Evolutionary conservation across 192 early-diverging fungal species (phyloP).

Genomic region (Physocladia obscura): DNA sequence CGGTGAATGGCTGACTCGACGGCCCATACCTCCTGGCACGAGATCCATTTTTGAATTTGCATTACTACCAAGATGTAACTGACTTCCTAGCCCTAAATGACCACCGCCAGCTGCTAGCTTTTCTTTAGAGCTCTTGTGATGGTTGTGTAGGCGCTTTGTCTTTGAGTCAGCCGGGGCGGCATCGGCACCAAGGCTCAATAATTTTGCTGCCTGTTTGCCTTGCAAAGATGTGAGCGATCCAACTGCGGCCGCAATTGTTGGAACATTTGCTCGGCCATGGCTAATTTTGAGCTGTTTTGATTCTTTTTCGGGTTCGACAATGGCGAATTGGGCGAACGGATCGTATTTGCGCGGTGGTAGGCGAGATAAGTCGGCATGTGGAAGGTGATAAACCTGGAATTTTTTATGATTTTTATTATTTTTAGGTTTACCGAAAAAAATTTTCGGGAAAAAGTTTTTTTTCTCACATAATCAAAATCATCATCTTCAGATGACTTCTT

Average conservation of each 20-base stretch:
- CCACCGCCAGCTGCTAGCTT: background rate
- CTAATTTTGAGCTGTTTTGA: conserved; percentile 14
- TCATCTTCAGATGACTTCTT: conserved; percentile 42
- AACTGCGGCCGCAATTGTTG: conserved; percentile 7
- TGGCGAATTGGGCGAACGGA: conserved; percentile 36
- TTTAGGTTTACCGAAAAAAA: conserved; percentile 36
- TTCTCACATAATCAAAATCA: conserved; percentile 49
- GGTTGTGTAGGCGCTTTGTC: background rate
- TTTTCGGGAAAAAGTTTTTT: conserved; percentile 26
- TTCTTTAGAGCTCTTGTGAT: conserved; percentile 10
- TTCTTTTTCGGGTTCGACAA: conserved; percentile 7
- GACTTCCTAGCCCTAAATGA: background rate
- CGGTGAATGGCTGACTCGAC: background rate
- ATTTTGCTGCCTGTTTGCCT: conserved; percentile 18
- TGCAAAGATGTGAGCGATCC: conserved; percentile 13
- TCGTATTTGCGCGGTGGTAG: conserved; percentile 37
- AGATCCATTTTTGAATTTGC: background rate
- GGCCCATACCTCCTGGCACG: background rate
- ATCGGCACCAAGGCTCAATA: conserved; percentile 21
- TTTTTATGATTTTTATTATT: background rate
- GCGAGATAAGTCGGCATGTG: conserved; percentile 40
- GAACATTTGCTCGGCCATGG: conserved; percentile 12
- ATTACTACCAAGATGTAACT: background rate
- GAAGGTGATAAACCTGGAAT: conserved; percentile 45
- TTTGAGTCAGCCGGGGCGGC: background rate